These are phyloP conservation scores for Ephemerocybe angulata DNA, from an alignment of 768 basidiomycete genomes.

Conservation along the genomic window DNA sequence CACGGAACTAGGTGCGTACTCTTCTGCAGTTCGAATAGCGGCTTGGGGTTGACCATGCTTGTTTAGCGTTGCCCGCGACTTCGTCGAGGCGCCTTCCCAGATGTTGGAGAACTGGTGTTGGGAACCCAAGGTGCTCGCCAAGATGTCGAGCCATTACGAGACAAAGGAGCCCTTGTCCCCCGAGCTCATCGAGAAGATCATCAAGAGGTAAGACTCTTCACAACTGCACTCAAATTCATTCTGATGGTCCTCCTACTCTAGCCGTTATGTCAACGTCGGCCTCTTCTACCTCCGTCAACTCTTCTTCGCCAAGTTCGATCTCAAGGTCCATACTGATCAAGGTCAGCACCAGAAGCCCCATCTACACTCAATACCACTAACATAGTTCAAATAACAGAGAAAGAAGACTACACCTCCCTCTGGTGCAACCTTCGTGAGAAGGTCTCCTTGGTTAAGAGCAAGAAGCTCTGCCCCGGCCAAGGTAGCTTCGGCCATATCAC, in stretches of 20 bases:
- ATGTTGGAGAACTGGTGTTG: constrained; percentile 96
- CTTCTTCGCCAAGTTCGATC: constrained; percentile 79
- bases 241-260: constrained; percentile 16
- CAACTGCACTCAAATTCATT: neutral
- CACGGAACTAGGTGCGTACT: constrained; percentile 70
- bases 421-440: constrained; percentile 74
- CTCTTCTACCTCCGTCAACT: constrained; percentile 79
- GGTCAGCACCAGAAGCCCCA: constrained; percentile 31
- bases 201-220: constrained; percentile 55
- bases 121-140: constrained; percentile 71
- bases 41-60: too few species aligned
- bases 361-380: neutral
- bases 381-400: constrained; percentile 32
- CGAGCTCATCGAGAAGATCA: constrained; percentile 74
- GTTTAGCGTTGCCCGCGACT: constrained; percentile 65
- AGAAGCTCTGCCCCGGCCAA: constrained; percentile 63
- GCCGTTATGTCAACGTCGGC: constrained; percentile 79
- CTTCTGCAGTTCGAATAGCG: too few species aligned
- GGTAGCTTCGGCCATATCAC: constrained; percentile 74
- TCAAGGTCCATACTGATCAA: constrained; percentile 70
- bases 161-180: constrained; percentile 66
- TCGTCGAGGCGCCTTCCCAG: constrained; percentile 87
- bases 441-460: constrained; percentile 66
- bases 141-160: constrained; percentile 80
- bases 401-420: constrained; percentile 70